phyloP scores from a whole-genome alignment of 257 asterid genomes.

The Cruciata laevipes region DNA sequence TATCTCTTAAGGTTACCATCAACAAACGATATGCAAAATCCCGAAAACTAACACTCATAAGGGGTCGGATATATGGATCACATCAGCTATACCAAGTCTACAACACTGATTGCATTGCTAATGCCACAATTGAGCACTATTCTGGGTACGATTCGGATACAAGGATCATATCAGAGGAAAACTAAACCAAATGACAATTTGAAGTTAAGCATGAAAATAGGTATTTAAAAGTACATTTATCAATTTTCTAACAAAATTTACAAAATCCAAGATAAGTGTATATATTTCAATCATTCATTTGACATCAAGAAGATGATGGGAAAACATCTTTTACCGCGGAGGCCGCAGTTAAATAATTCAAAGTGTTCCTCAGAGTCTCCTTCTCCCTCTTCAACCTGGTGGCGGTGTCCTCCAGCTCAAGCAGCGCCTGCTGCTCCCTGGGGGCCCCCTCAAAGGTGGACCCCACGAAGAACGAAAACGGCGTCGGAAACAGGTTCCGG shows the following conservation, averaged over 20 bases:
- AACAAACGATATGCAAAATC: background rate
- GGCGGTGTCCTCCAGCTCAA: slow-evolving; percentile 88
- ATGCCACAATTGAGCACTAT: too few relatives aligned
- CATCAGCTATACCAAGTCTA: too few relatives aligned
- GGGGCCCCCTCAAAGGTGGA: slow-evolving; percentile 96
- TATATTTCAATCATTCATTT: background rate
- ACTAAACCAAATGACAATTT: background rate
- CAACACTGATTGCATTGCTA: background rate
- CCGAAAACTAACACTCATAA: background rate
- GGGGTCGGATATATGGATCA: too few relatives aligned
- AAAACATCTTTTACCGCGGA: slow-evolving; percentile 97
- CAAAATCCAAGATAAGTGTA: slow-evolving; percentile 14
- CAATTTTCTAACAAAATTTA: slow-evolving; percentile 18
- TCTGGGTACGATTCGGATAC: too few relatives aligned
- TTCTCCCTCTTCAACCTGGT: slow-evolving; percentile 88
- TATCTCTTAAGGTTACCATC: too few relatives aligned
- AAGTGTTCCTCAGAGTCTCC: slow-evolving; percentile 86
- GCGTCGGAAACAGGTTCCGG: slow-evolving; percentile 87
- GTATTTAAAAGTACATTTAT: background rate
- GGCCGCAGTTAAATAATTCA: slow-evolving; percentile 88
- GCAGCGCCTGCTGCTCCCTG: slow-evolving; percentile 90
- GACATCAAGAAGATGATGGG: slow-evolving; percentile 43
- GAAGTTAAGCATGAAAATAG: background rate
- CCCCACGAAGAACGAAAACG: slow-evolving; percentile 90
- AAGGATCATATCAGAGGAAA: background rate